Evolutionary conservation across 139 green algal genomes (phyloP), one percentile per base, ranked within the genome.

Genomic region (Limnomonas spitsbergensis): DNA sequence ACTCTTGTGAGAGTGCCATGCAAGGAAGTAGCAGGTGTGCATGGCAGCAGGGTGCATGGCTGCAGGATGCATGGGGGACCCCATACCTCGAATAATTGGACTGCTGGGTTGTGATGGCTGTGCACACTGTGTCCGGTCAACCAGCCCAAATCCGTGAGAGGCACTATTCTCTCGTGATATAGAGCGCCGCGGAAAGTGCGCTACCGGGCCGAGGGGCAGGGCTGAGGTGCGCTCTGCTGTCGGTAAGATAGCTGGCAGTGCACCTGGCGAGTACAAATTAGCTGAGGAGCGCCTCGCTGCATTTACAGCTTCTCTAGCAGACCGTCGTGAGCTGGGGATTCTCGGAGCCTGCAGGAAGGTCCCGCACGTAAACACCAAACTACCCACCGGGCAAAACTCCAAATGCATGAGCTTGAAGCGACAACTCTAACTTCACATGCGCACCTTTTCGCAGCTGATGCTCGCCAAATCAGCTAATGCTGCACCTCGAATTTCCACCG

Each of bases 141-240:
- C 47, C 47, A 61, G 47, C 20, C 14, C 14, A 29, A 14, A 14
- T 61, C 14, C 20, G 14, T 61, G 47, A 29, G 47, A 29, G 14
- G 47, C 14, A 61, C 14, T 61, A 61, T 61, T 61, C 47, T 61
- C 47, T 61, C 47, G 14, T 61, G 47, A 61, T 61, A 61, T 61
- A 20, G 47, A 20, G 14, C 47, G 14, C 20, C 47, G 14, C 47
- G 14, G 47, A 61, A 61, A 61, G 20, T 14, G 47, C 14, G 47
- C 47, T n/a, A 20, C 47, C 20, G 47, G 47, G 47, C 14, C 47
- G 14, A 61, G 47, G 47, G 14, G 47, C 47, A 61, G 47, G 20
- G 47, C 47, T 61, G 47, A 61, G 20, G 47, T 61, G 14, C 14
- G 47, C 47, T 61, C 14, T 61, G 47, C 47, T 61, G 47, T 29